phyloP scores from a whole-genome alignment of 2,329 filamentous ascomycete genomes.

The Ilyonectria destructans region DNA sequence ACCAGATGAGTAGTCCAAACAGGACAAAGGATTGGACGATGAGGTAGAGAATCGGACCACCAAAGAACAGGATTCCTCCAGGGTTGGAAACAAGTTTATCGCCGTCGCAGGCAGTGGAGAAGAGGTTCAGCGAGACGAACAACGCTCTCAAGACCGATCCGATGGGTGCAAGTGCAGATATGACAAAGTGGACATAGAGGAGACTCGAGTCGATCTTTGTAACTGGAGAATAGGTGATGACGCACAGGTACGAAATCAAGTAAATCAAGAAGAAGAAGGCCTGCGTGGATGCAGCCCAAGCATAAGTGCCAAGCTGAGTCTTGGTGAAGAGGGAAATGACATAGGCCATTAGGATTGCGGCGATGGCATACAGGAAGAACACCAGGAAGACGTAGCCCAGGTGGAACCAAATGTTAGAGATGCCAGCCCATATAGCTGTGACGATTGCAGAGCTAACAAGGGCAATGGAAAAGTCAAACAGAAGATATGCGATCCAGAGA shows the following conservation, averaged over 20 bases:
- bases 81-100: constrained; percentile 77
- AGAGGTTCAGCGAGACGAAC: constrained; percentile 86
- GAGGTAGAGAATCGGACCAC: constrained; percentile 88
- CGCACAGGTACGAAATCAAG: constrained; percentile 79
- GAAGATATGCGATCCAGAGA: constrained; percentile 87
- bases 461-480: constrained; percentile 86
- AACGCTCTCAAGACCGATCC: constrained; percentile 82
- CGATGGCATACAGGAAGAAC: constrained; percentile 85
- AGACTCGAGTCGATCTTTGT: constrained; percentile 79
- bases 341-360: constrained; percentile 84
- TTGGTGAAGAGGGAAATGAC: constrained; percentile 85
- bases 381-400: constrained; percentile 87
- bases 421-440: constrained; percentile 78
- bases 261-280: constrained; percentile 81
- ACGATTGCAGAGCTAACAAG: constrained; percentile 76
- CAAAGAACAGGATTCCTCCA: constrained; percentile 81
- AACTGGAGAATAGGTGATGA: constrained; percentile 82
- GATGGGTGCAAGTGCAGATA: constrained; percentile 83
- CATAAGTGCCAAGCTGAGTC: constrained; percentile 88
- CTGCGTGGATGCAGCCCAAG: constrained; percentile 84
- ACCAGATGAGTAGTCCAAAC: constrained; percentile 83
- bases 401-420: constrained; percentile 81
- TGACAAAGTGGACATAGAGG: constrained; percentile 81
- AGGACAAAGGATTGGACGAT: constrained; percentile 81
- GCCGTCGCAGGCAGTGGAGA: constrained; percentile 83